A percentile compares a stretch with the other conserved stretches of the same genome.
Conservation (phyloP, 805 yeast genomes). For the Sungouiozyma ichnusensis region DNA sequence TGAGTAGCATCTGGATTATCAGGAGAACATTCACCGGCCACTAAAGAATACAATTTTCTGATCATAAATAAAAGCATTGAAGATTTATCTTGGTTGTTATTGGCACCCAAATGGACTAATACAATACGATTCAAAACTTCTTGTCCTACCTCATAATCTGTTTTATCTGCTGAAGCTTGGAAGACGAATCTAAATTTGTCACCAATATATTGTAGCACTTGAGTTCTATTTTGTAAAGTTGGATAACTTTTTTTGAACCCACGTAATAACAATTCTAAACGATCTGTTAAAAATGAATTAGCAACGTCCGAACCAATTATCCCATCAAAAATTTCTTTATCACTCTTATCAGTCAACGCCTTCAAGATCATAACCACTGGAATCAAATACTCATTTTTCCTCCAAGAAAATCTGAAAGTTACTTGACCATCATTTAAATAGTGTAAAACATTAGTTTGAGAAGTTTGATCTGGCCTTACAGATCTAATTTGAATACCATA, state of each 20-base stretch:
- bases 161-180: conserved; percentile 76
- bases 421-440: conserved; percentile 93
- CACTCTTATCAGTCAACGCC: conserved; percentile 83
- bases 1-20: conserved; percentile 99
- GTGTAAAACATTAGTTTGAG: conserved; percentile 95
- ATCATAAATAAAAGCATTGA: conserved; percentile 86
- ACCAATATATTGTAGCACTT: conserved; percentile 89
- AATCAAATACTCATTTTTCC: conserved; percentile 86
- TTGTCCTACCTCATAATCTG: conserved; percentile 85
- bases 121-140: conserved; percentile 77
- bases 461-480: conserved; percentile 94
- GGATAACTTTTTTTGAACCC: conserved; percentile 66
- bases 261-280: conserved; percentile 85
- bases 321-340: conserved; percentile 92
- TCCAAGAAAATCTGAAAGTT: conserved; percentile 94
- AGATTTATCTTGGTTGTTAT: conserved; percentile 67
- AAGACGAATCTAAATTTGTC: conserved; percentile 92
- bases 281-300: conserved; percentile 94
- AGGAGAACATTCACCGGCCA: conserved; percentile 92
- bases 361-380: conserved; percentile 89
- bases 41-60: conserved; percentile 86
- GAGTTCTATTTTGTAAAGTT: conserved; percentile 64
- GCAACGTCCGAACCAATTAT: conserved; percentile 80
- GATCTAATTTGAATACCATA: conserved; percentile 91
- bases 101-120: conserved; percentile 61